Evolutionary conservation across 192 early-diverging fungal genomes (phyloP).

Genomic region (Spinellus fusiger): DNA sequence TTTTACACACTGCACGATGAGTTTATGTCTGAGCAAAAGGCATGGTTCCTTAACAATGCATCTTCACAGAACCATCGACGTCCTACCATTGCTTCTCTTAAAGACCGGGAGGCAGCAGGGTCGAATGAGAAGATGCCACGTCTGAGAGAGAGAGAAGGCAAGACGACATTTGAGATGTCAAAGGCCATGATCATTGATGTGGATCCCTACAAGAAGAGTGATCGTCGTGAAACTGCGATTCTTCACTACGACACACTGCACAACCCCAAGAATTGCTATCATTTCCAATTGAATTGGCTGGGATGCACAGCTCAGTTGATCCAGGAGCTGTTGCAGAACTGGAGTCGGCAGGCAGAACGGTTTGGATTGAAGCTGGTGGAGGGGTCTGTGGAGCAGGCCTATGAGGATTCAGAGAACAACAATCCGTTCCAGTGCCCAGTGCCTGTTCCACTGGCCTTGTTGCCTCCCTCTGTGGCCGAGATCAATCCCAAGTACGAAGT

Average conservation of each 20-base stretch:
- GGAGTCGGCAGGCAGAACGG: constrained; percentile 77
- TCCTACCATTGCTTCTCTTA: constrained; percentile 15
- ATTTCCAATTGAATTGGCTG: constrained; percentile 93
- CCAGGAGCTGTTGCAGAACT: constrained; percentile 77
- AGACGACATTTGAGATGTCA: constrained; percentile 48
- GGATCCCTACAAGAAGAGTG: constrained; percentile 71
- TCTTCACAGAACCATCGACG: not conserved
- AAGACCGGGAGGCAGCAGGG: not conserved
- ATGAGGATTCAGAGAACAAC: constrained; percentile 57
- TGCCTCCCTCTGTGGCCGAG: constrained; percentile 55
- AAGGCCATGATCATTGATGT: constrained; percentile 72
- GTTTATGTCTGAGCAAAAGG: constrained; percentile 34
- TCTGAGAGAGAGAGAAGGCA: not conserved
- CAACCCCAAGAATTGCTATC: constrained; percentile 84
- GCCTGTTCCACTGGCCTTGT: constrained; percentile 50
- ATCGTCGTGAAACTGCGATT: constrained; percentile 75
- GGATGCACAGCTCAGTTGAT: constrained; percentile 86
- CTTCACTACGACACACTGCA: constrained; percentile 89
- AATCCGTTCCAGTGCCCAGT: constrained; percentile 87
- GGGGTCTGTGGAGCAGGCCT: constrained; percentile 72
- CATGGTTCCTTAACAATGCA: constrained; percentile 44
- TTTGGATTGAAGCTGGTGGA: constrained; percentile 88
- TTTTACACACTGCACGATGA: constrained; percentile 73
- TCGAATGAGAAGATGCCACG: not conserved
- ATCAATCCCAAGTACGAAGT: constrained; percentile 35